These are phyloP conservation scores for Leptographium galeiforme DNA, from an alignment of 2,329 filamentous ascomycete genomes.

Conservation along the genomic window DNA sequence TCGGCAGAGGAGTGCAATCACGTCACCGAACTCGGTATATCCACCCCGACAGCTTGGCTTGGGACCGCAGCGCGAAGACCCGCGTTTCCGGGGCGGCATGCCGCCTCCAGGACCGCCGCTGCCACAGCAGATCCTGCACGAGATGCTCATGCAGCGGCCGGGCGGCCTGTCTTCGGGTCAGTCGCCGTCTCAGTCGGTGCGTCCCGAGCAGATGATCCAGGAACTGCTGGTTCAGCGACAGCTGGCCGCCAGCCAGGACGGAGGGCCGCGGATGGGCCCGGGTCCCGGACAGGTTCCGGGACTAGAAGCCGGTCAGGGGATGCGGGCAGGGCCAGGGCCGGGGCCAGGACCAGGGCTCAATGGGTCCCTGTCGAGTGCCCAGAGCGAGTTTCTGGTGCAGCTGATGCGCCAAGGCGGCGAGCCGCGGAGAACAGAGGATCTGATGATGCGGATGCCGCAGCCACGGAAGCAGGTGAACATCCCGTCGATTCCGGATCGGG, in stretches of 20 bases:
- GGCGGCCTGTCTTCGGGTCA: conserved; percentile 29
- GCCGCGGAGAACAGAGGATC: conserved; percentile 36
- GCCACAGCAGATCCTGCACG: conserved; percentile 35
- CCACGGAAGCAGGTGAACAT: conserved; percentile 35
- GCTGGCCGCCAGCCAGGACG: conserved; percentile 35
- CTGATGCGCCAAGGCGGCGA: conserved; percentile 54
- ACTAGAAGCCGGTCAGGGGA: neutral
- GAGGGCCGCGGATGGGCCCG: conserved; percentile 16
- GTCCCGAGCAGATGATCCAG: conserved; percentile 47
- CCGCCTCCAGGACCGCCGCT: conserved; percentile 11
- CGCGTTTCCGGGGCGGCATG: conserved; percentile 20
- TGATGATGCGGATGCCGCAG: conserved; percentile 38
- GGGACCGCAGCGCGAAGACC: conserved; percentile 22
- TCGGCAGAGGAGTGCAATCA: conserved; percentile 24
- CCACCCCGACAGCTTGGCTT: conserved; percentile 24
- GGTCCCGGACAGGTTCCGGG: neutral
- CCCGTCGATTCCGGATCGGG: conserved; percentile 32
- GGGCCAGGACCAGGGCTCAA: neutral
- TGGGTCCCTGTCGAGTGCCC: conserved; percentile 34
- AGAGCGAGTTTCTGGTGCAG: conserved; percentile 75
- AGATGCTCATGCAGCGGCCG: conserved; percentile 20
- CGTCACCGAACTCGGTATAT: conserved; percentile 30
- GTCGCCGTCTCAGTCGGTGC: conserved; percentile 23
- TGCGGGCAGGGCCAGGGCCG: neutral
- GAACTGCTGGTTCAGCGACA: conserved; percentile 48